Evolutionary conservation across 768 basidiomycete genomes (phyloP).

Genomic region (Psilocybe azurescens): DNA sequence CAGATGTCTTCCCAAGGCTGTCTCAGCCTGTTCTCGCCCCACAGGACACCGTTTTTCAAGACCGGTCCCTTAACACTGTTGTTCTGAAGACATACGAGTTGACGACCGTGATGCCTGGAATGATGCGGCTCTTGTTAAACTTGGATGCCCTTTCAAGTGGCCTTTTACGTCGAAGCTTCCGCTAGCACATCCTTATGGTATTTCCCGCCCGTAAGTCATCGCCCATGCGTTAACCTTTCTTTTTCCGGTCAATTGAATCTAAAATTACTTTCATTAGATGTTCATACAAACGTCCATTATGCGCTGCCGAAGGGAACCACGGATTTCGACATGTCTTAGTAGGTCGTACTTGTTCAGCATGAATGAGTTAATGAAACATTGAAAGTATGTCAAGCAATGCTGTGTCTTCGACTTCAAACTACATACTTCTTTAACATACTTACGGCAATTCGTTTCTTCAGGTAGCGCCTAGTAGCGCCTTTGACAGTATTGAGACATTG

Average conservation of each 20-base stretch:
- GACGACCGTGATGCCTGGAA: conserved; percentile 16
- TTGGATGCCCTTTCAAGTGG: conserved; percentile 7
- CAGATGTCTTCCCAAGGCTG: conserved; percentile 18
- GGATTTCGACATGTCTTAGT: background rate
- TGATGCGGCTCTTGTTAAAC: conserved; percentile 4
- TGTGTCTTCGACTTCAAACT: background rate
- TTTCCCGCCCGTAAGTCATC: conserved; percentile 4
- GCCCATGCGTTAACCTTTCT: conserved; percentile 2
- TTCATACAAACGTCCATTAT: background rate
- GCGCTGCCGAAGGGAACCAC: background rate
- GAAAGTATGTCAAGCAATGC: background rate
- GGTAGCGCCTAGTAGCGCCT: background rate
- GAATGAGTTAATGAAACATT: background rate
- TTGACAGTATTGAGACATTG: background rate
- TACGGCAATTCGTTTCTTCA: background rate
- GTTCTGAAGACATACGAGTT: conserved; percentile 19
- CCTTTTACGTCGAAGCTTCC: conserved; percentile 4
- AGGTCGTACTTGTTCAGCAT: background rate
- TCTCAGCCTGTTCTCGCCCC: conserved; percentile 8
- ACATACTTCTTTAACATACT: background rate
- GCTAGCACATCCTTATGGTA: conserved; percentile 8
- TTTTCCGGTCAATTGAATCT: background rate
- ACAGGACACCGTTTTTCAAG: conserved; percentile 3
- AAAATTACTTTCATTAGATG: background rate
- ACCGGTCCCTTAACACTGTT: conserved; percentile 13